Evolutionary conservation across 2,329 filamentous ascomycete genomes (phyloP).

Genomic region (Aotearoamyces nothofagi): DNA sequence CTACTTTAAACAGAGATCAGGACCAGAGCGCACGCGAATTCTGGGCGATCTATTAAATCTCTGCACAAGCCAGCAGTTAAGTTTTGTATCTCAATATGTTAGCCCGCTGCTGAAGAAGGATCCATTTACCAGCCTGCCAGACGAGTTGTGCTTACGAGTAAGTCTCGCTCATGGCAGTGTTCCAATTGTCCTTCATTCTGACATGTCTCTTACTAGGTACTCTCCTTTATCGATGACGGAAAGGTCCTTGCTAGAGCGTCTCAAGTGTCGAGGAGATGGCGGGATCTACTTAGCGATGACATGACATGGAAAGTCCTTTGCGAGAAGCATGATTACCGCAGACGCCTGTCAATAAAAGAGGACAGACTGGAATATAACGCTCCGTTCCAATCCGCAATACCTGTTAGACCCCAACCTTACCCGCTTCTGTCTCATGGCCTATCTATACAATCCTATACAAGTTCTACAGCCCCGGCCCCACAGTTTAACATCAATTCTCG

Average conservation of each 20-base stretch:
- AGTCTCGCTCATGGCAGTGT: no score
- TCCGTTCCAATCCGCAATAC: conserved; percentile 7
- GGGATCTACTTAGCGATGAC: conserved; percentile 85
- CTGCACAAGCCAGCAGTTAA: conserved; percentile 88
- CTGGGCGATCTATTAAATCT: conserved; percentile 81
- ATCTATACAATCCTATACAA: conserved; percentile 27
- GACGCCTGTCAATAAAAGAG: conserved; percentile 30
- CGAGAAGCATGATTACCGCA: conserved; percentile 81
- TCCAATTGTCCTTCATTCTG: no score
- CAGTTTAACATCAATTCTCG: conserved; percentile 20
- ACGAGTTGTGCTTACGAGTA: conserved; percentile 83
- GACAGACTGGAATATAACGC: conserved; percentile 2
- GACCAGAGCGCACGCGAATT: conserved; percentile 63
- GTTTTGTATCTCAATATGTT: conserved; percentile 93
- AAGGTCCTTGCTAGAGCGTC: conserved; percentile 86
- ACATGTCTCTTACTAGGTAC: conserved; percentile 61
- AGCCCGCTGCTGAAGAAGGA: conserved; percentile 91
- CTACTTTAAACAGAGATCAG: conserved; percentile 65
- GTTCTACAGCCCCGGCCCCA: conserved; percentile 24
- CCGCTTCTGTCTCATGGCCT: conserved; percentile 13
- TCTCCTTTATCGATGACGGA: conserved; percentile 94
- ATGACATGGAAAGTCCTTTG: conserved; percentile 97
- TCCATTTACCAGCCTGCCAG: conserved; percentile 80
- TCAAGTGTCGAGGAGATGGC: conserved; percentile 91
- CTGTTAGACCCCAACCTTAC: conserved; percentile 14